Evolutionary conservation across 2,329 filamentous ascomycete genomes (phyloP).

Genomic region (Exophiala sp.): DNA sequence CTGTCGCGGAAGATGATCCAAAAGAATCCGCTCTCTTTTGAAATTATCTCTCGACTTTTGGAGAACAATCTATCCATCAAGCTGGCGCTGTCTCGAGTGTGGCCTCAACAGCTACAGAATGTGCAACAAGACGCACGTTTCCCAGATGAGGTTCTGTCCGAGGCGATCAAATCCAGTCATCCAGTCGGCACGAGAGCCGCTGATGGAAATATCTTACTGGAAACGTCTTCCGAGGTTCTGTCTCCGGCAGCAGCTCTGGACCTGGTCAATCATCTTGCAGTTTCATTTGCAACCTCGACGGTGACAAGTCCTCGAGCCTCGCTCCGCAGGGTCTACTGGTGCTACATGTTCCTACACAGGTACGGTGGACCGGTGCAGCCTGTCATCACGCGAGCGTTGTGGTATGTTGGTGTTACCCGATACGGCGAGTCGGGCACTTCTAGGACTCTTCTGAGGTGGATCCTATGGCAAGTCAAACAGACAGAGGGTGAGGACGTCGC

Average conservation of each 20-base stretch:
- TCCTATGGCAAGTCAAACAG: slow-evolving; percentile 39
- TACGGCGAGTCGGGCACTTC: slow-evolving; percentile 36
- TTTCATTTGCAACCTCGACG: slow-evolving; percentile 18
- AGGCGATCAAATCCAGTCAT: not conserved
- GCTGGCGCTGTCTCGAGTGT: slow-evolving; percentile 2
- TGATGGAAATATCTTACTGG: not conserved
- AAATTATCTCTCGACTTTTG: slow-evolving; percentile 26
- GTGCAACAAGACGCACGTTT: not conserved
- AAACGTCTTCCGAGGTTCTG: not conserved
- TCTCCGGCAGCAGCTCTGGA: slow-evolving; percentile 11
- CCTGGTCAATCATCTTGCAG: slow-evolving; percentile 18
- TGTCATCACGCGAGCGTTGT: slow-evolving; percentile 45
- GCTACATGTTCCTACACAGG: slow-evolving; percentile 42
- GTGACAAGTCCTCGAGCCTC: slow-evolving; percentile 35
- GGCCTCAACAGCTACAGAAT: not conserved
- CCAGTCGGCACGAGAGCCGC: not conserved
- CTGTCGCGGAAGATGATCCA: slow-evolving; percentile 27
- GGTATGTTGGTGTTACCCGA: slow-evolving; percentile 45
- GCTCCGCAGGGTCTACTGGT: slow-evolving; percentile 43
- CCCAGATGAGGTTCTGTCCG: not conserved
- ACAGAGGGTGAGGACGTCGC: slow-evolving; percentile 43
- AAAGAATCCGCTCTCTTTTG: slow-evolving; percentile 28
- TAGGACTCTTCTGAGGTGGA: slow-evolving; percentile 37
- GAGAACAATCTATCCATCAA: slow-evolving; percentile 21
- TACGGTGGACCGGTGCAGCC: slow-evolving; percentile 41